phyloP scores from a whole-genome alignment of 1,284 basidiomycete genomes.

The Cryptococcus neoformans region DNA sequence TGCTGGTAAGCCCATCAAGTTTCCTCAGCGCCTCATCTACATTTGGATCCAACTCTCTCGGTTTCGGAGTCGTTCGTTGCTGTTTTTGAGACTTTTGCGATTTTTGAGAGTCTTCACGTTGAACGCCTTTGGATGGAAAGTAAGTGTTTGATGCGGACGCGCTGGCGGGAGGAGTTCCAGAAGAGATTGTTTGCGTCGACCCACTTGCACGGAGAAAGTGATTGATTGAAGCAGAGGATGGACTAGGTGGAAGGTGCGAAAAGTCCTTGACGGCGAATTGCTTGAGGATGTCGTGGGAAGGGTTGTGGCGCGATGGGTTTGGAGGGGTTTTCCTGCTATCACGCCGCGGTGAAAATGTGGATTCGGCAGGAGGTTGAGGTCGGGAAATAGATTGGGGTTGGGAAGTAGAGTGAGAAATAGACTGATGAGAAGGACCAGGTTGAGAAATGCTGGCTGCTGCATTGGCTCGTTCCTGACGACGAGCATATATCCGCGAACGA shows the following conservation, averaged over 20 bases:
- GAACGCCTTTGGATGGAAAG: slow-evolving; percentile 53
- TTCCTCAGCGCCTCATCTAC: slow-evolving; percentile 90
- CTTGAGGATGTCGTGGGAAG: slow-evolving; percentile 51
- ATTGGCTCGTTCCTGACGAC: slow-evolving; percentile 27
- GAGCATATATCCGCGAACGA: slow-evolving; percentile 38
- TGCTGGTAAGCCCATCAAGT: slow-evolving; percentile 81
- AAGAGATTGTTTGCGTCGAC: slow-evolving; percentile 42
- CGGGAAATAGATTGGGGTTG: background rate
- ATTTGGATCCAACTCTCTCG: slow-evolving; percentile 60
- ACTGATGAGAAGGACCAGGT: slow-evolving; percentile 7
- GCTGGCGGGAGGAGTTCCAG: slow-evolving; percentile 15
- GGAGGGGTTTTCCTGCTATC: slow-evolving; percentile 38
- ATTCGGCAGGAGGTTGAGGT: slow-evolving; percentile 38
- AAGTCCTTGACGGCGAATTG: slow-evolving; percentile 60
- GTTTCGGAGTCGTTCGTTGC: slow-evolving; percentile 5
- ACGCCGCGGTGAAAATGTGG: slow-evolving; percentile 12
- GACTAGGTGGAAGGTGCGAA: slow-evolving; percentile 81
- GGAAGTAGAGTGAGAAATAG: background rate
- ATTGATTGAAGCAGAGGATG: slow-evolving; percentile 76
- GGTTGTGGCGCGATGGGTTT: slow-evolving; percentile 18
- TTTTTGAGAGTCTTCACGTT: slow-evolving; percentile 21
- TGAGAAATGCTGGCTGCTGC: slow-evolving; percentile 2
- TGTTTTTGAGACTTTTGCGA: slow-evolving; percentile 1
- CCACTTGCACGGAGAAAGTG: slow-evolving; percentile 67
- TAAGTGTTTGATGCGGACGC: slow-evolving; percentile 21